These are phyloP conservation scores for Colletotrichum sp. DNA, from an alignment of 2,329 filamentous ascomycete species.

Conservation along the genomic window DNA sequence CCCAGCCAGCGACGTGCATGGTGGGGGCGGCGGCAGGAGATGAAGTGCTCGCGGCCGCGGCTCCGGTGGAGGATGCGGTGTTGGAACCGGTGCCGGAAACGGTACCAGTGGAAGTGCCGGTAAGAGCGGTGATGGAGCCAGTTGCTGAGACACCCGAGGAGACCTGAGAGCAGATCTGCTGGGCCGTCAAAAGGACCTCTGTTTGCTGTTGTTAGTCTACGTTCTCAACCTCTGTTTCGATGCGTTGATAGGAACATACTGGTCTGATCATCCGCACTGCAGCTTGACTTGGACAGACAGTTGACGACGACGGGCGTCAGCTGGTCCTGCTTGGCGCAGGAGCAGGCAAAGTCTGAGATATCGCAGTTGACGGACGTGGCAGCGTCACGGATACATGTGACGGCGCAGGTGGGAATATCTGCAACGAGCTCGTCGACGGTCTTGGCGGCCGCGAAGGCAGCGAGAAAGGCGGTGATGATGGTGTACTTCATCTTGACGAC, in stretches of 20 bases:
- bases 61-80: conserved; percentile 8
- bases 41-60: conserved; percentile 8
- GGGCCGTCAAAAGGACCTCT: conserved; percentile 26
- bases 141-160: not conserved
- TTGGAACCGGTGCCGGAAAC: not conserved
- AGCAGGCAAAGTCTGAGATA: conserved; percentile 38
- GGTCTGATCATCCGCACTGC: conserved; percentile 36
- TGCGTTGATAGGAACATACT: conserved; percentile 29
- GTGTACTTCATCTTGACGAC: conserved; percentile 34
- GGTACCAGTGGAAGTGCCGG: too few species aligned
- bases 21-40: conserved; percentile 27
- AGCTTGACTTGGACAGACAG: conserved; percentile 38
- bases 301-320: conserved; percentile 37
- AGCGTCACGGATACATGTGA: conserved; percentile 37
- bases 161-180: conserved; percentile 28
- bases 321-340: conserved; percentile 38
- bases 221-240: not conserved
- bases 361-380: conserved; percentile 36
- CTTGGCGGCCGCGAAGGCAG: conserved; percentile 26
- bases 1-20: conserved; percentile 29
- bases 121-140: not conserved
- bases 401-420: conserved; percentile 42
- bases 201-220: not conserved
- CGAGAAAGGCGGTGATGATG: conserved; percentile 28
- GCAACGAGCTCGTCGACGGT: conserved; percentile 27